Base-by-base conservation (phyloP, 139 green algal species). In the Gonium pectorale region DNA sequence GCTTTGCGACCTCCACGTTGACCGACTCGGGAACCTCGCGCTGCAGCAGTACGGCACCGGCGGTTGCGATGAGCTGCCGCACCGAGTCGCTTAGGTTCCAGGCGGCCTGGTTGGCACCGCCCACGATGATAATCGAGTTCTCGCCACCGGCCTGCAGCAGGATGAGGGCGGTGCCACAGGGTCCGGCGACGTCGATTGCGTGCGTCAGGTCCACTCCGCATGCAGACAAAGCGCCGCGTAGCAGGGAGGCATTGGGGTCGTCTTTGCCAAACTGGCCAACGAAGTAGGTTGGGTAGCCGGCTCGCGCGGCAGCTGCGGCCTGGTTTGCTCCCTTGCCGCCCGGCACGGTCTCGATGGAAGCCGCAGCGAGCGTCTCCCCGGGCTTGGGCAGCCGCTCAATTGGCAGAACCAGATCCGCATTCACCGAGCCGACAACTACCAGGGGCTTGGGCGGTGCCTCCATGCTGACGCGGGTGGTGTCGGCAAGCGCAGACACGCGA, bases 91-190 rank as follows among this genome's bases (percentile, higher is more conserved):
- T 44, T 0, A 91, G 46, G 17, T 35, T 31, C 88, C 88, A 91
- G 8, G 31, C 37, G 3, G 67, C 72, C 69, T 92, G 86, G 77
- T 91, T 90, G 31, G 83, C 95, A 1, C 96, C 96, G 1, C 96
- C 96, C 3, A 98, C 94, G 63, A 98, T 96, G 43, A 97, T 91
- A 80, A 98, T 98, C 81, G 86, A 94, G 87, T 98, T 98, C 83
- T 98, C 94, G 35, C 95, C 94, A 35, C 79, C 79, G 13, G 89
- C 78, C 64, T 98, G 94, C 38, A 98, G 77, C 43, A 98, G 85
- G 62, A 98, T 95, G 67, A 97, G 85, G 6, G 96, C 96, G 5
- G 92, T 96, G 43, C 96, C 96, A 27, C 86, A 94, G 9, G 92
- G 87, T 0, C 93, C 94, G 1, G 90, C 79, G 17, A 96, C 84